Base-by-base conservation (phyloP, 1,284 basidiomycete genomes). In the Takashimella tepidaria region DNA sequence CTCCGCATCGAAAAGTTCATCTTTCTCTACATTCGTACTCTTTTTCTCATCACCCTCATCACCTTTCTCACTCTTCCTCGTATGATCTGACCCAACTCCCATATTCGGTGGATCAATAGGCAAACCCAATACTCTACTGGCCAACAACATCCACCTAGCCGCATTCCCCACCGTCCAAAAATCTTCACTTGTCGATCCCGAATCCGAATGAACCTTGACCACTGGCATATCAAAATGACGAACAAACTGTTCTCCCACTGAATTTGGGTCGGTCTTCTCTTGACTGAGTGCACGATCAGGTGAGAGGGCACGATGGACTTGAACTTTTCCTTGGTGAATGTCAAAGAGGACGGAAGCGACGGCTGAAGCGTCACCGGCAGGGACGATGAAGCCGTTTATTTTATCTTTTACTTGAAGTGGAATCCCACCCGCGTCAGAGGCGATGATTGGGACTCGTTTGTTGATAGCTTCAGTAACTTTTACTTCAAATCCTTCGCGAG, bases 401-500 rank as follows among this genome's bases (percentile, higher is more conserved):
- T 87, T 88, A 62, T 91, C 76, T 62, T 84, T 82, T 63, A 92
- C 83, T 70, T 92, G 89, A 50, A 92, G 82, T 41, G 89, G 89
- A 69, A 92, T 92, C 65, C 89, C 89, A 57, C 89, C 89, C 1
- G 89, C 91, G 56, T 80, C 83, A 51, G 79, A 84, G 13, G 87
- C 87, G 65, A 92, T 81, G 60, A 91, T 81, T 24, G 89, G 89
- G 57, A 87, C 86, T 60, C 87, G 86, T 26, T 87, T 83, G 73
- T 92, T 87, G 50, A 92, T 80, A 19, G 87, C 88, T 61, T 92
- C 90, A 43, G 89, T 91, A 52, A 92, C 89, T 74, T 92, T 92
- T 73, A 92, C 88, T 67, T 92, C 90, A 76, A 92, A 92, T 43
- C 89, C 89, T 77, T 92, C 89, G 56, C 61, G 54, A 19, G 72